phyloP scores from a whole-genome alignment of 2,329 filamentous ascomycete species.

The Pseudocercospora macadamiae region DNA sequence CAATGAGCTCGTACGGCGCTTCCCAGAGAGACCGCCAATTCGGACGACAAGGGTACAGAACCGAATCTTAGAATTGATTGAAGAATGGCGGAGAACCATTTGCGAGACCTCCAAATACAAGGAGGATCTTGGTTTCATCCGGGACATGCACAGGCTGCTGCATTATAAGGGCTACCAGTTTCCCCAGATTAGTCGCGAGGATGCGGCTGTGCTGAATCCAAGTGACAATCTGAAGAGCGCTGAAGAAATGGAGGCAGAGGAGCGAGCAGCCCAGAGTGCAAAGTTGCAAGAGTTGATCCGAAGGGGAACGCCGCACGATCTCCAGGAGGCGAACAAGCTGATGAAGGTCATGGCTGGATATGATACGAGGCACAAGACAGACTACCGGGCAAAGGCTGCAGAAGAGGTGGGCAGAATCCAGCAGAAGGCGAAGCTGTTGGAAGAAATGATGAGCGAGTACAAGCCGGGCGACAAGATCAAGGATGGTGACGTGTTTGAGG shows the following conservation, averaged over 20 bases:
- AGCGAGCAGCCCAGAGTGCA: constrained; percentile 91
- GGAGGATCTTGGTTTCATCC: constrained; percentile 92
- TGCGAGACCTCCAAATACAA: constrained; percentile 98
- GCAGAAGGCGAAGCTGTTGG: constrained; percentile 87
- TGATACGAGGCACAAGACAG: constrained; percentile 92
- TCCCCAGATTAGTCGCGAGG: constrained; percentile 86
- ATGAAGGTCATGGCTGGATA: constrained; percentile 99
- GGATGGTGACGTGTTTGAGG: constrained; percentile 72
- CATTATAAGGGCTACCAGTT: constrained; percentile 98
- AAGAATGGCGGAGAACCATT: constrained; percentile 98
- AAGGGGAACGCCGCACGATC: constrained; percentile 84
- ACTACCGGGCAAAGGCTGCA: constrained; percentile 95
- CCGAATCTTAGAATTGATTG: constrained; percentile 92
- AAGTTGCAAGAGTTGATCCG: constrained; percentile 97
- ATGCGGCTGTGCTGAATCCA: constrained; percentile 94
- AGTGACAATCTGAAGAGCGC: constrained; percentile 95
- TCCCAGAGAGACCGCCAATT: constrained; percentile 88
- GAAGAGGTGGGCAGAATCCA: constrained; percentile 94
- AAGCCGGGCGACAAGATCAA: constrained; percentile 77
- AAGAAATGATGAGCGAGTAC: constrained; percentile 88
- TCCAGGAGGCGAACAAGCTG: constrained; percentile 93
- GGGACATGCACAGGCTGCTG: constrained; percentile 94
- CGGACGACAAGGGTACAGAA: constrained; percentile 84
- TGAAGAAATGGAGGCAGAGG: constrained; percentile 98
- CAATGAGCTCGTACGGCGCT: constrained; percentile 94